phyloP scores from a whole-genome alignment of 2,329 filamentous ascomycete species.

The Endoconidiophora polonica region DNA sequence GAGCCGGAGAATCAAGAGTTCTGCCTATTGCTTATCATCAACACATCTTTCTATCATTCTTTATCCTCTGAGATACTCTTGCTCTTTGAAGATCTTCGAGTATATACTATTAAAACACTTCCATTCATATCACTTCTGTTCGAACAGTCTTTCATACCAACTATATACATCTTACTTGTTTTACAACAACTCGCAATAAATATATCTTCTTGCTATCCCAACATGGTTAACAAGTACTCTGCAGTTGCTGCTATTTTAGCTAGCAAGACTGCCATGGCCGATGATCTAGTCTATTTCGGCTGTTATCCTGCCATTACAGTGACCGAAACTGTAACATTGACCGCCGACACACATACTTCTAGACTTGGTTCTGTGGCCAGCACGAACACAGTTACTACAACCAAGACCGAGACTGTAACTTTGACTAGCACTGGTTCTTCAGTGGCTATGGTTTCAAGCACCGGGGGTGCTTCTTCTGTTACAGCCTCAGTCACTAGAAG shows the following conservation, averaged over 20 bases:
- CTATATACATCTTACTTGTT: too few relatives aligned
- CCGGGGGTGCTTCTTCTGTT: too few relatives aligned
- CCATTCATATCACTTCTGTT: too few relatives aligned
- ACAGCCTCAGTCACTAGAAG: not conserved
- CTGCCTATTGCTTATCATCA: too few relatives aligned
- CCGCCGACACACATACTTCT: not conserved
- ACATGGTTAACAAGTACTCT: conserved; percentile 11
- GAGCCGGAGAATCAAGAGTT: too few relatives aligned
- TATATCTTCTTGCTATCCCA: not conserved
- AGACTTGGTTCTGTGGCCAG: not conserved
- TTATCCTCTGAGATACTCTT: too few relatives aligned
- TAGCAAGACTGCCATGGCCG: conserved; percentile 2
- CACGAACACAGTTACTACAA: not conserved
- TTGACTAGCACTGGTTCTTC: conserved; percentile 2
- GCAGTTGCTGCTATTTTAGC: conserved; percentile 5
- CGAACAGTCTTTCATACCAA: too few relatives aligned
- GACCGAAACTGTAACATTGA: conserved; percentile 1
- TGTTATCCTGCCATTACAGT: conserved; percentile 5
- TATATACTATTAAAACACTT: too few relatives aligned
- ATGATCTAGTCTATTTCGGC: not conserved
- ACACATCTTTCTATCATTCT: too few relatives aligned
- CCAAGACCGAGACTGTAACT: conserved; percentile 3
- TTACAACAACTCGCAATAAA: too few relatives aligned
- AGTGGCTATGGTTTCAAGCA: not conserved
- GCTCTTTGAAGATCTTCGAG: too few relatives aligned